A percentile compares a stretch with the other conserved stretches of the same genome.
These are phyloP conservation scores for Trichosporon ovoides DNA, from an alignment of 1,284 basidiomycete genomes.

Conservation along the genomic window DNA sequence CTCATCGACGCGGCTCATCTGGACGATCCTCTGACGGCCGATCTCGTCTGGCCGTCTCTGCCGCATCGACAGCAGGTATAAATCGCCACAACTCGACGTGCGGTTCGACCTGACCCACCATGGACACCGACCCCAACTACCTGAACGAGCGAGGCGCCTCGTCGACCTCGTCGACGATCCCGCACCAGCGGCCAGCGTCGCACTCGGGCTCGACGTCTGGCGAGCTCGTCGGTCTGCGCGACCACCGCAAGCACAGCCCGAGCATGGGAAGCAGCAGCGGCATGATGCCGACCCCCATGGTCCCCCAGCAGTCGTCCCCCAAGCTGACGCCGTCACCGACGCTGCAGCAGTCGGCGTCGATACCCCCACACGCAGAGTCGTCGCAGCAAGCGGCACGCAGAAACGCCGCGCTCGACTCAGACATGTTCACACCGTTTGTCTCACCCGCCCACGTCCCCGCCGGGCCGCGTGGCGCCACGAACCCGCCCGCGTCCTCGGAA, in stretches of 20 bases:
- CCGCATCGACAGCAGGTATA: conserved; percentile 1
- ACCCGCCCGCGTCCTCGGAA: conserved; percentile 14
- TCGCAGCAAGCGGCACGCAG: conserved; percentile 15
- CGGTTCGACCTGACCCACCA: neutral
- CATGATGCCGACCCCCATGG: conserved; percentile 4
- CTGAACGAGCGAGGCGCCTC: conserved; percentile 17
- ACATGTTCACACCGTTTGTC: conserved; percentile 22
- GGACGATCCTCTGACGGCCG: neutral
- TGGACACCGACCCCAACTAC: conserved; percentile 23
- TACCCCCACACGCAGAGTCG: conserved; percentile 18
- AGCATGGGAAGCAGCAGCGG: neutral
- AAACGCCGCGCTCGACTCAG: conserved; percentile 8
- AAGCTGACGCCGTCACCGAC: conserved; percentile 14
- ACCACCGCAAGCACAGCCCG: neutral
- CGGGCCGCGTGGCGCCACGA: neutral
- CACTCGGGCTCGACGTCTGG: neutral
- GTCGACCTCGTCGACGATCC: neutral
- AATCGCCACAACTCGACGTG: neutral
- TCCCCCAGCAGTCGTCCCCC: conserved; percentile 12
- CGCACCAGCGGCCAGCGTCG: neutral
- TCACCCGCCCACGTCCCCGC: conserved; percentile 13
- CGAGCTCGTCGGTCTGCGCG: neutral
- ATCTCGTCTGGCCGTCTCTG: neutral
- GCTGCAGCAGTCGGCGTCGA: conserved; percentile 3
- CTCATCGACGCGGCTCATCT: neutral